Percentiles rank a stretch among this genome's conserved stretches.
Conservation (phyloP, 2,329 filamentous ascomycete genomes). For the Pyrenophora graminea region DNA sequence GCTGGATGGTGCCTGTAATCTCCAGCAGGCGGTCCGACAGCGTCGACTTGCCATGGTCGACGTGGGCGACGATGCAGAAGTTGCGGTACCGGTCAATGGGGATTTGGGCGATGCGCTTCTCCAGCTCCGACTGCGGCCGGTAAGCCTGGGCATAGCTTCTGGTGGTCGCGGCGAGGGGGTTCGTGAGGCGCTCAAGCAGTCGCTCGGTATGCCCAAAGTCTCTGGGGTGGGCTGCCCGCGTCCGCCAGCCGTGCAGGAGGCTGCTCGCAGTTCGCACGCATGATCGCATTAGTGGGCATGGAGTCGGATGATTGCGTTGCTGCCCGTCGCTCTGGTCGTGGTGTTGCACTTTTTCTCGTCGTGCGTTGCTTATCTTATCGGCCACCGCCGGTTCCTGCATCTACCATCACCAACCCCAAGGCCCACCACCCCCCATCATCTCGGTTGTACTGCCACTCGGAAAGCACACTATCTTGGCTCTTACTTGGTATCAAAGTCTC, state of each 20-base stretch:
- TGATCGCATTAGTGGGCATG: constrained; percentile 55
- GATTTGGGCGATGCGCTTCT: constrained; percentile 71
- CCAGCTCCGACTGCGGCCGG: constrained; percentile 57
- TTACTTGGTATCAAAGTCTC: not conserved
- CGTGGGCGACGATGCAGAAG: constrained; percentile 98
- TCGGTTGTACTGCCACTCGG: constrained; percentile 3
- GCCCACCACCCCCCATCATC: constrained; percentile 17
- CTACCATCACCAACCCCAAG: constrained; percentile 4
- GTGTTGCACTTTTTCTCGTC: constrained; percentile 12
- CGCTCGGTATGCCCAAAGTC: constrained; percentile 12
- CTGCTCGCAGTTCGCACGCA: constrained; percentile 52
- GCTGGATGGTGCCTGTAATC: constrained; percentile 86
- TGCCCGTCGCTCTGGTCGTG: constrained; percentile 6
- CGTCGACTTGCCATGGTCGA: constrained; percentile 98
- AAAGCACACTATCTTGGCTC: not conserved
- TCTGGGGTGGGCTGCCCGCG: constrained; percentile 30
- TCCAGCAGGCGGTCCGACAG: constrained; percentile 91
- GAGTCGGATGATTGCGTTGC: constrained; percentile 16
- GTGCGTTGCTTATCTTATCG: constrained; percentile 30
- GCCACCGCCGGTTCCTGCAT: constrained; percentile 12
- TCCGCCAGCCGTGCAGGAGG: constrained; percentile 45
- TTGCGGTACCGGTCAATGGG: constrained; percentile 83
- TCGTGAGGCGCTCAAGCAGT: constrained; percentile 37
- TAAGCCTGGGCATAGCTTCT: constrained; percentile 43
- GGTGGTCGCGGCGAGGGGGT: constrained; percentile 14